A percentile compares a stretch with the other conserved stretches of the same genome.
Conservation (phyloP, 2,329 filamentous ascomycete genomes). For the Diplocarpon rosae region DNA sequence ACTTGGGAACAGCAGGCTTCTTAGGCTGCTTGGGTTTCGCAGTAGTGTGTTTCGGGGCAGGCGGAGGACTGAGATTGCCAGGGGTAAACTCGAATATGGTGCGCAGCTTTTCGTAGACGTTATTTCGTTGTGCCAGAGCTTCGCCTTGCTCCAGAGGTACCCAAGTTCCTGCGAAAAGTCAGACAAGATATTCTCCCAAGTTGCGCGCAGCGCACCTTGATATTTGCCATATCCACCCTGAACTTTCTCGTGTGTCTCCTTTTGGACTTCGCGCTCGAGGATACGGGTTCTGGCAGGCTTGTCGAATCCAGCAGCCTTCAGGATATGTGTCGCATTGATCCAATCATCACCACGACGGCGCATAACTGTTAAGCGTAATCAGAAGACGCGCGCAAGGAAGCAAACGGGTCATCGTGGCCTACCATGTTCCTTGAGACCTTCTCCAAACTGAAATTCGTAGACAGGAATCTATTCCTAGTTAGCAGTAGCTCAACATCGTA, state of each 20-base stretch:
- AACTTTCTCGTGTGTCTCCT: slow-evolving; percentile 93
- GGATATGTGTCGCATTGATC: slow-evolving; percentile 99
- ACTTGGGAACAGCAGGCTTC: slow-evolving; percentile 53
- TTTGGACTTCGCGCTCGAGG: slow-evolving; percentile 91
- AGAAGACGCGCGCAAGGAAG: not conserved
- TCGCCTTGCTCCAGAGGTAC: slow-evolving; percentile 79
- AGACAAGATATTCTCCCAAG: slow-evolving; percentile 7
- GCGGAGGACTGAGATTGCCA: slow-evolving; percentile 79
- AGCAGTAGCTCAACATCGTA: not conserved
- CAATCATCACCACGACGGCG: slow-evolving; percentile 84
- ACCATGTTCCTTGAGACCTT: slow-evolving; percentile 66
- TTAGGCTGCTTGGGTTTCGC: slow-evolving; percentile 74
- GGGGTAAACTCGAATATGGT: slow-evolving; percentile 85
- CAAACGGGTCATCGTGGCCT: not conserved
- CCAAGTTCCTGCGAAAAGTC: slow-evolving; percentile 63
- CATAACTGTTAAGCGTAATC: slow-evolving; percentile 48
- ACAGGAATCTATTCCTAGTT: slow-evolving; percentile 63
- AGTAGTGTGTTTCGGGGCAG: slow-evolving; percentile 84
- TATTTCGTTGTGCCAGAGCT: slow-evolving; percentile 75
- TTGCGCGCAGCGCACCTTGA: slow-evolving; percentile 50
- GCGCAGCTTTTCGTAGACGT: slow-evolving; percentile 68
- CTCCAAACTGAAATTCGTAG: slow-evolving; percentile 81
- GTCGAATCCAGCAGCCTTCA: slow-evolving; percentile 94
- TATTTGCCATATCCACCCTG: slow-evolving; percentile 99
- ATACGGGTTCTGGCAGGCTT: slow-evolving; percentile 93